Base-by-base conservation (phyloP, 1,139 yeast species). In the Hansenula anomala region DNA sequence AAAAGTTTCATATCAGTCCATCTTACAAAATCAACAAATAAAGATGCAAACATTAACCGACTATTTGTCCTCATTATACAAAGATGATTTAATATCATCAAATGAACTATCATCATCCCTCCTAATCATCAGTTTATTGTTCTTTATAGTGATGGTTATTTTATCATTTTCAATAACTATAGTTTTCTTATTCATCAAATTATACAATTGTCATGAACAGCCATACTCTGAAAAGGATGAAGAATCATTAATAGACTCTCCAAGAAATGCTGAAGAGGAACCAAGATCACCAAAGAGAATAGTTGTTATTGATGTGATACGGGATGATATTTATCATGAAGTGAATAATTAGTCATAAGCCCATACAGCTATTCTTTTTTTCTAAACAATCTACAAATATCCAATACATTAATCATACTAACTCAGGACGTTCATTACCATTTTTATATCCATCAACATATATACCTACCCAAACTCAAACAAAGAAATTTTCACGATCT, bases 141-240 rank as follows among this genome's bases (percentile, higher is more conserved):
- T 48, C 41, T 41, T 46, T 36, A 28, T 47, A 11, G 32, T 30
- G 2, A 31, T 50, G n/a, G 18, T 50, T 3, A 39, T 50, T 1
- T 26, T 39, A 2, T 50, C 45, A 22, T 43, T 45, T 17, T 31
- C 27, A 12, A 33, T 47, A n/a, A 38, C 51, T 2, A 33, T 38
- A 1, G 33, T 36, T 1, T 40, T 50, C 22, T 39, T 49, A 2
- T 14, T 47, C 27, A 34, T 50, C 13, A 41, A 47, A 30, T 38
- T 50, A 17, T 45, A 40, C 18, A 42, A 45, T 15, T 50, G 54
- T 34, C 33, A 30, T 15, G 40, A 30, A 15, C 36, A 36, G 8
- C 43, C 37, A 9, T 42, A 37, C 31, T 38, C 41, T 24, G 30
- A 28, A 14, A 15, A n/a, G 14, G 19, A 14, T 30, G 30, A 26